Evolutionary conservation across 2,329 filamentous ascomycete species (phyloP).

Genomic region (Aspergillus caelatus): DNA sequence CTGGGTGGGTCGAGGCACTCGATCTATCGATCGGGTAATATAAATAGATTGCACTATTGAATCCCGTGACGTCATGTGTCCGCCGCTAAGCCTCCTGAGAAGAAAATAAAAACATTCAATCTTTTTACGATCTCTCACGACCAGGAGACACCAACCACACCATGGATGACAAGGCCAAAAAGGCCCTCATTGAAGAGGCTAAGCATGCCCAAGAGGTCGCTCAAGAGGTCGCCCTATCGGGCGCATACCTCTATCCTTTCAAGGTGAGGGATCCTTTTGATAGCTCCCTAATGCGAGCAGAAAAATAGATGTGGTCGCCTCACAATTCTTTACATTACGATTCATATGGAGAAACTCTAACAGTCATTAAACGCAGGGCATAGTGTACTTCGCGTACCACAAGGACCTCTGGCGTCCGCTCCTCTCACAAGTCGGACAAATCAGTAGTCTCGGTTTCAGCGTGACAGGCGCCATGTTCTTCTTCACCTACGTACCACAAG

Average conservation of each 20-base stretch:
- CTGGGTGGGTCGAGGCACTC: not conserved
- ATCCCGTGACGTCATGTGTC: not conserved
- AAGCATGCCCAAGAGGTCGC: conserved; percentile 66
- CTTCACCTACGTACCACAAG: conserved; percentile 83
- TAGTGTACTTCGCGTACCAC: conserved; percentile 62
- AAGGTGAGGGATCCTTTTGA: conserved; percentile 51
- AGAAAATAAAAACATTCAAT: not conserved
- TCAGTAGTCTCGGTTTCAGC: conserved; percentile 69
- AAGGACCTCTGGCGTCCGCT: conserved; percentile 63
- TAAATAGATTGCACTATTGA: not conserved
- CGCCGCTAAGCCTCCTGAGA: not conserved
- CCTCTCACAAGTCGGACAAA: conserved; percentile 59
- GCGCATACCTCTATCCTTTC: conserved; percentile 84
- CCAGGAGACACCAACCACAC: not conserved
- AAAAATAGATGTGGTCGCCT: too few species aligned
- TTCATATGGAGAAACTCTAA: not conserved
- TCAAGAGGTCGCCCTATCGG: conserved; percentile 71
- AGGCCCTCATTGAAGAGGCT: conserved; percentile 69
- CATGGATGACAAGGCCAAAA: conserved; percentile 57
- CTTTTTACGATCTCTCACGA: not conserved
- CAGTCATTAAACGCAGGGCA: conserved; percentile 49
- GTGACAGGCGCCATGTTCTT: conserved; percentile 83
- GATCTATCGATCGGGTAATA: not conserved
- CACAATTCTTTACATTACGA: too few species aligned
- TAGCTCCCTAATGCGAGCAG: not conserved